A percentile compares a stretch with the other conserved stretches of the same genome.
Conservation (phyloP, 2,329 filamentous ascomycete species). For the Epichloe sp. region DNA sequence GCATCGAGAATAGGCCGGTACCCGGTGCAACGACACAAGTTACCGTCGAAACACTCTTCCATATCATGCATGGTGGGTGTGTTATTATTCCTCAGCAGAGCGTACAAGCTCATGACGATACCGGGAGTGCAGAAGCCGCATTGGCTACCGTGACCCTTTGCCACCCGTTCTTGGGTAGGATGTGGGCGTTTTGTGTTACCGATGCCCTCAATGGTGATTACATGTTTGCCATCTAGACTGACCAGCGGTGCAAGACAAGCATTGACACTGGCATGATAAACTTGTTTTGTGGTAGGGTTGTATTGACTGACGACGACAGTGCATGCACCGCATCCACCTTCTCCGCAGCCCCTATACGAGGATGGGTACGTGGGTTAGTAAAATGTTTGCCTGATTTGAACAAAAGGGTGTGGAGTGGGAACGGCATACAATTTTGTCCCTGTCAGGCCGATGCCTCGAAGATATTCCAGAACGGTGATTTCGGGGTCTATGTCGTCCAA, state of each 20-base stretch:
- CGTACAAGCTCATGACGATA: constrained; percentile 96
- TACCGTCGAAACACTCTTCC: constrained; percentile 95
- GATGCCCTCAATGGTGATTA: constrained; percentile 95
- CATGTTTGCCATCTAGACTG: constrained; percentile 93
- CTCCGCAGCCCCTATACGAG: constrained; percentile 60
- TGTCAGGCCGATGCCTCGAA: constrained; percentile 83
- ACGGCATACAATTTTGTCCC: constrained; percentile 68
- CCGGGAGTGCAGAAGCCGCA: constrained; percentile 93
- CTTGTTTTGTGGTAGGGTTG: constrained; percentile 81
- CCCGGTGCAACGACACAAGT: constrained; percentile 88
- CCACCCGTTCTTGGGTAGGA: constrained; percentile 80
- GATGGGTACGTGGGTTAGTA: background rate
- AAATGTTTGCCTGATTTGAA: background rate
- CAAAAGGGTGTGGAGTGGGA: background rate
- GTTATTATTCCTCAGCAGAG: constrained; percentile 73
- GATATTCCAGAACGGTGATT: constrained; percentile 80
- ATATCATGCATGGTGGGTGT: constrained; percentile 68
- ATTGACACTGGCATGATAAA: constrained; percentile 95
- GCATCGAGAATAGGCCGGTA: constrained; percentile 91
- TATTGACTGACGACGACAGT: constrained; percentile 90
- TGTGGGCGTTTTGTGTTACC: constrained; percentile 79
- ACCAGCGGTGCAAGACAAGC: constrained; percentile 87
- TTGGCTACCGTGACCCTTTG: constrained; percentile 83
- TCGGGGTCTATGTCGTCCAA: constrained; percentile 85
- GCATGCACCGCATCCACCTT: constrained; percentile 92